Percentiles rank a stretch among this genome's conserved stretches.
Conservation (phyloP, 371 early-diverging fungal genomes). For the Funneliformis caledonium region DNA sequence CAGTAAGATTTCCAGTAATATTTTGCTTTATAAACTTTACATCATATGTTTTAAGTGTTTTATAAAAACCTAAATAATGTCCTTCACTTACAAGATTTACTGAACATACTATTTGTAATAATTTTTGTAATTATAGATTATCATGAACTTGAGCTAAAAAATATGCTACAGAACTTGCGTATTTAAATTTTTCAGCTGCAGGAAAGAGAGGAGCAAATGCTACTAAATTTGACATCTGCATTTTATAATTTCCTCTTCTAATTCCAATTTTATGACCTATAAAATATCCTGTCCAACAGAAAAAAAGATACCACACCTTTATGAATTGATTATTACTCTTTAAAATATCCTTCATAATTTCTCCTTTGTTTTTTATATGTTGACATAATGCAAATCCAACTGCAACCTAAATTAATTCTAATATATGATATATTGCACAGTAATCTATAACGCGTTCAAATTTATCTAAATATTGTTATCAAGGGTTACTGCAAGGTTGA, state of each 20-base stretch:
- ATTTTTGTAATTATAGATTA: constrained; percentile 1
- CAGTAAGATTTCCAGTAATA: constrained; percentile 23
- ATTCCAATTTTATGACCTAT: constrained; percentile 16
- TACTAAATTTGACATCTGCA: constrained; percentile 22
- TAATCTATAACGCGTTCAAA: too few relatives aligned
- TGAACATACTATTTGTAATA: neutral
- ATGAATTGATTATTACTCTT: too few relatives aligned
- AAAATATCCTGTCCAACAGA: too few relatives aligned
- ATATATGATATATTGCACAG: too few relatives aligned
- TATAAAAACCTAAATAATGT: constrained; percentile 26
- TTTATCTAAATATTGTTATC: too few relatives aligned
- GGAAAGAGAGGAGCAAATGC: constrained; percentile 17
- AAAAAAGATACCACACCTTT: too few relatives aligned
- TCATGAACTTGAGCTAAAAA: constrained; percentile 20
- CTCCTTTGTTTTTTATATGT: too few relatives aligned
- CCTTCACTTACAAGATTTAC: constrained; percentile 19
- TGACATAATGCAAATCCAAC: too few relatives aligned
- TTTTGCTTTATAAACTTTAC: constrained; percentile 31
- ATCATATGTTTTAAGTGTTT: constrained; percentile 18
- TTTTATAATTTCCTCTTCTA: neutral
- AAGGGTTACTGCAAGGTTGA: too few relatives aligned
- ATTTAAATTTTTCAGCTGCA: constrained; percentile 24
- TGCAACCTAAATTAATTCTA: too few relatives aligned
- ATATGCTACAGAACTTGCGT: constrained; percentile 1
- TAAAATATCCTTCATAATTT: too few relatives aligned